phyloP scores from a whole-genome alignment of 148 eudicot species.

The Spergularia bocconei region DNA sequence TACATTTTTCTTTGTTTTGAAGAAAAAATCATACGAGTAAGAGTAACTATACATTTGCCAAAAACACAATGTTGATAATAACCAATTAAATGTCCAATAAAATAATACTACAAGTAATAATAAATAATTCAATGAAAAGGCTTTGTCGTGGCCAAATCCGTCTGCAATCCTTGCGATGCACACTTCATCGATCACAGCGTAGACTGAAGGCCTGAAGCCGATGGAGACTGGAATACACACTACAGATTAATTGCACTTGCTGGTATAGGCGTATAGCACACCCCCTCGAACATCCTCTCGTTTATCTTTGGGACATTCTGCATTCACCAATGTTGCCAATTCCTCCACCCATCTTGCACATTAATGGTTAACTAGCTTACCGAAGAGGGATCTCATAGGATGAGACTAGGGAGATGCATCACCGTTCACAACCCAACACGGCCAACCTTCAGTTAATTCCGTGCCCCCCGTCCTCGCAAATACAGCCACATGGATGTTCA shows the following conservation, averaged over 20 bases:
- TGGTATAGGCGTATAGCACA: too few species aligned
- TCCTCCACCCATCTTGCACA: not conserved
- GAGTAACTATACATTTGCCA: too few species aligned
- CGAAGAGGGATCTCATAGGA: not conserved
- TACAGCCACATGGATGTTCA: not conserved
- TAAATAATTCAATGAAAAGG: not conserved
- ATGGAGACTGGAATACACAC: too few species aligned
- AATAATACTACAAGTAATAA: slow-evolving; percentile 1
- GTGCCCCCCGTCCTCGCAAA: not conserved
- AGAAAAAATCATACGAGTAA: too few species aligned
- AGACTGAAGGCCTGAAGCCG: too few species aligned
- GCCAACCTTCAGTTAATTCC: not conserved
- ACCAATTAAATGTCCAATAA: not conserved
- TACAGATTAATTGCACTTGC: too few species aligned
- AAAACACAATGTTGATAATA: too few species aligned
- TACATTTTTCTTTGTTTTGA: too few species aligned
- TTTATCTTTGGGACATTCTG: too few species aligned
- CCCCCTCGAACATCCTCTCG: not conserved
- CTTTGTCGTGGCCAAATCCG: not conserved
- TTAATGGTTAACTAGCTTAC: not conserved
- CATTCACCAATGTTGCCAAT: not conserved
- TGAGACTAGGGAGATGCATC: not conserved
- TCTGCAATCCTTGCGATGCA: not conserved
- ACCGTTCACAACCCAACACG: not conserved
- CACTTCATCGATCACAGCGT: not conserved